phyloP scores from a whole-genome alignment of 2,329 filamentous ascomycete genomes.

The Trichoderma sp. region DNA sequence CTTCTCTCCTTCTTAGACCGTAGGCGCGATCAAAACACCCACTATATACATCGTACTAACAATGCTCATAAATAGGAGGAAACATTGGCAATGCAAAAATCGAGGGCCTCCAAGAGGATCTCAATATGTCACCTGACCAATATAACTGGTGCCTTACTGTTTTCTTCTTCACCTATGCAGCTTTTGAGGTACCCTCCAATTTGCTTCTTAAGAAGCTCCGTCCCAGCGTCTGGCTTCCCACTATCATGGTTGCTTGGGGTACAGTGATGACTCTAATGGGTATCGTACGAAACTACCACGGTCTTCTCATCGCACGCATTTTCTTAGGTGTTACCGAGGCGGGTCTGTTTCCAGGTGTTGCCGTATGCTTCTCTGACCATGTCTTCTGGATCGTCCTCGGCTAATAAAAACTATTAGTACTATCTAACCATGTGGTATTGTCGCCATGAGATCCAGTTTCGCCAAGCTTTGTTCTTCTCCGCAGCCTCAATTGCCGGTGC shows the following conservation, averaged over 20 bases:
- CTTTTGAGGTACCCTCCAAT: conserved; percentile 74
- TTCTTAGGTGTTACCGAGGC: conserved; percentile 63
- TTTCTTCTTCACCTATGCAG: conserved; percentile 75
- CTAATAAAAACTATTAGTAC: conserved; percentile 34
- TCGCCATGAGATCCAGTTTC: conserved; percentile 53
- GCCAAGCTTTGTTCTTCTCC: conserved; percentile 74
- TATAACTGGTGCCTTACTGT: conserved; percentile 69
- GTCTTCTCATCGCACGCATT: conserved; percentile 50
- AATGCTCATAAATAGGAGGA: conserved; percentile 37
- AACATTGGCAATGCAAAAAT: conserved; percentile 68
- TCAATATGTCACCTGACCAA: conserved; percentile 58
- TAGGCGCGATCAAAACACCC: conserved; percentile 25
- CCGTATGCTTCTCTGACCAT: conserved; percentile 29
- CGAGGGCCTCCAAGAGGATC: conserved; percentile 49
- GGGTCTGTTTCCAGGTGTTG: conserved; percentile 63
- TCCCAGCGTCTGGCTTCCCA: conserved; percentile 70
- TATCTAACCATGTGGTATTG: conserved; percentile 59
- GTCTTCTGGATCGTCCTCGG: neutral
- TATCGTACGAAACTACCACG: conserved; percentile 47
- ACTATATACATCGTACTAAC: neutral
- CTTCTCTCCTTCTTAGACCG: conserved; percentile 66
- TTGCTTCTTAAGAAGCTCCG: conserved; percentile 69
- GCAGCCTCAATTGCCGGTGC: conserved; percentile 76
- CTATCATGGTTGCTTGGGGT: conserved; percentile 66
- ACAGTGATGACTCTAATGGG: conserved; percentile 52